Base-by-base conservation (phyloP, 305 asterid genomes). In the Fraxinus angustifolia region DNA sequence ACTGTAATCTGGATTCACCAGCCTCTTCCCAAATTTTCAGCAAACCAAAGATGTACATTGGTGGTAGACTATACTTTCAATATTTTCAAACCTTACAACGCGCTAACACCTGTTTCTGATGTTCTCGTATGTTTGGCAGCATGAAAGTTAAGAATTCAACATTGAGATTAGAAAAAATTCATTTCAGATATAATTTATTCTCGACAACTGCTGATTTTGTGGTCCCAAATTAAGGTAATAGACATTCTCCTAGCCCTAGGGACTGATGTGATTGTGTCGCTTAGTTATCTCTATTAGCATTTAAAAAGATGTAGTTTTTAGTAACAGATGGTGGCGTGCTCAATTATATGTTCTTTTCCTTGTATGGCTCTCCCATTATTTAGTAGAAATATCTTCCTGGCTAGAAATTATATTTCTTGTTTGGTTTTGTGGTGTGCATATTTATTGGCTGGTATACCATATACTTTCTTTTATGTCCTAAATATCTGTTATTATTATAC, bases 361-460 rank as follows among this genome's bases (percentile, higher is more conserved):
- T 28, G 73, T 65, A 23, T 21, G 7, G 35, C 35, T 65, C 3
- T 26, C 33, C 72, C 72, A 26, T 26, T 65, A 26, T 65, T 65
- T 65, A 26, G 72, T 26, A 65, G 72, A 28, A 10, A 23, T 23
- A 23, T 16, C 26, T 26, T 0, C 35, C 34, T 11, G 72, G 35
- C 26, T 23, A 23, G 72, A 62, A 62, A 62, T 62, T 67, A 36
- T n/a, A 19, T 73, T 82, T 86, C 89, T 28, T 81, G 78, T 35
- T 67, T 50, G 33, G 11, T 65, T 68, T 68, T 11, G 17, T 68
- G 17, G 60, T 48, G 60, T 48, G 60, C 60, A 48, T 48, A 48
- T 48, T 48, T 5, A 14, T 14, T 48, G 60, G 60, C 60, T 48
- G 60, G 60, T 48, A 14, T 48, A 48, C 60, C 60, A 16, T 48